Conservation (phyloP, 2,329 filamentous ascomycete genomes). For the Lachnellula arida region DNA sequence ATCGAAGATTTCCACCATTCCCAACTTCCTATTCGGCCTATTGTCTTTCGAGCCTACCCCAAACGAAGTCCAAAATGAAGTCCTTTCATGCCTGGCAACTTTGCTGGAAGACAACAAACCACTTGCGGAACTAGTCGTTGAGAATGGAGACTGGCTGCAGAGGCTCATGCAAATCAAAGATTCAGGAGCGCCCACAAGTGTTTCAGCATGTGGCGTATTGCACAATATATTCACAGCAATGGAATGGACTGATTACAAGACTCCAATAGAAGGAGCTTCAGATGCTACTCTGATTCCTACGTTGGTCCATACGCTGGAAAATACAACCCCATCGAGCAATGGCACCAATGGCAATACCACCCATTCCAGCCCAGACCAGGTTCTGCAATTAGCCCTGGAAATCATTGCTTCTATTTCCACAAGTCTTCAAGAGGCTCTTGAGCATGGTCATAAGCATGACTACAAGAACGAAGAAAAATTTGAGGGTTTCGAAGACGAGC, state of each 20-base stretch:
- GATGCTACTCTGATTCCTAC: slow-evolving; percentile 47
- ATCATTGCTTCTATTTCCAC: slow-evolving; percentile 62
- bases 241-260: slow-evolving; percentile 48
- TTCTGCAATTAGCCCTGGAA: slow-evolving; percentile 48
- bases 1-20: slow-evolving; percentile 43
- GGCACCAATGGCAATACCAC: slow-evolving; percentile 17
- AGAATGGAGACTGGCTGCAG: slow-evolving; percentile 47
- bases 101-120: slow-evolving; percentile 56
- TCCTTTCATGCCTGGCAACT: slow-evolving; percentile 51
- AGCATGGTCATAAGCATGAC: slow-evolving; percentile 33
- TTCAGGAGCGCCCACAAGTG: slow-evolving; percentile 43
- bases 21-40: slow-evolving; percentile 51
- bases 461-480: slow-evolving; percentile 33
- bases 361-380: slow-evolving; percentile 27
- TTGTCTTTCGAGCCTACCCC: slow-evolving; percentile 39
- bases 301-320: slow-evolving; percentile 34
- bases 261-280: slow-evolving; percentile 43
- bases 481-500: slow-evolving; percentile 35
- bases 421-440: slow-evolving; percentile 47
- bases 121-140: slow-evolving; percentile 49
- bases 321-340: slow-evolving; percentile 12
- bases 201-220: slow-evolving; percentile 55
- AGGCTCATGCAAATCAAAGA: slow-evolving; percentile 46
- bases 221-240: slow-evolving; percentile 57
- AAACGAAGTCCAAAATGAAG: slow-evolving; percentile 38